These are phyloP conservation scores for Tetraselmis chui DNA, from an alignment of 139 green algal species.

Conservation along the genomic window DNA sequence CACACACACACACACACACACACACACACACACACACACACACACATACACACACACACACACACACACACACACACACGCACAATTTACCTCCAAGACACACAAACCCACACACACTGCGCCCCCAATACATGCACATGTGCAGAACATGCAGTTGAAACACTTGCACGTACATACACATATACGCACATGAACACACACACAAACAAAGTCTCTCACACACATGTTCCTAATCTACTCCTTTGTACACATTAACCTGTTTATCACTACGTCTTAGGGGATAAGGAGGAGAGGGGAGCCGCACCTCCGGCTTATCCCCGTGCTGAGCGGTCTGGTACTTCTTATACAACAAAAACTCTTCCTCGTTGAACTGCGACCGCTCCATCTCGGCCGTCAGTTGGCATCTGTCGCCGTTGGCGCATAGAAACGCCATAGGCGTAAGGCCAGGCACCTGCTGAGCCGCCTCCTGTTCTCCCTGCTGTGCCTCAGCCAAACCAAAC, in stretches of 20 bases:
- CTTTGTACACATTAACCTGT: too few species aligned
- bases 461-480: too few species aligned
- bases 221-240: too few species aligned
- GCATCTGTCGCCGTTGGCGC: too few species aligned
- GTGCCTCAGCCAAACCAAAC: too few species aligned
- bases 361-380: conserved; percentile 32
- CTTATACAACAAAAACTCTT: conserved; percentile 54
- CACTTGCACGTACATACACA: conserved; percentile 1
- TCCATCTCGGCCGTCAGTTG: background rate
- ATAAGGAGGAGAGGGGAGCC: too few species aligned
- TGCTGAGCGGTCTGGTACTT: conserved; percentile 39
- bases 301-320: conserved; percentile 4
- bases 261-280: too few species aligned
- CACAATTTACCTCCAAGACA: background rate
- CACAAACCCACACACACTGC: background rate
- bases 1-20: background rate
- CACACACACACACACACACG: background rate
- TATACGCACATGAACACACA: background rate
- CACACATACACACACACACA: background rate
- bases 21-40: background rate
- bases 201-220: background rate
- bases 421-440: background rate
- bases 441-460: too few species aligned
- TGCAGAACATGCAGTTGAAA: too few species aligned
- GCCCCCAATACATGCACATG: too few species aligned